Evolutionary conservation across 495 filamentous ascomycete species (phyloP).

Genomic region (Hypoxylon lenormandii): DNA sequence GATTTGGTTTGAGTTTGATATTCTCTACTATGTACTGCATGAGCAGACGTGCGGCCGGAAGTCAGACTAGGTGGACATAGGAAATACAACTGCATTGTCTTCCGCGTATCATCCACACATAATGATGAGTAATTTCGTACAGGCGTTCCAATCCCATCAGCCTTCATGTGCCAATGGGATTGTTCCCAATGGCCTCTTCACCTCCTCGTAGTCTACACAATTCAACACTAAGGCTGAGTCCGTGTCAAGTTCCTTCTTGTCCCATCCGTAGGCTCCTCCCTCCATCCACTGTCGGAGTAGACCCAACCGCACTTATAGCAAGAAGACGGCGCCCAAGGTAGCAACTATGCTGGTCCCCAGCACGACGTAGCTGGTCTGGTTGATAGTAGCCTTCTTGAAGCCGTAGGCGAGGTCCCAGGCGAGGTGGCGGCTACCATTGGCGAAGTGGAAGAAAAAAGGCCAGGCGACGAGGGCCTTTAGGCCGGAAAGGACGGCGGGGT

Average conservation of each 20-base stretch:
- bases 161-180: not conserved
- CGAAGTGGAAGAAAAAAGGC: constrained; percentile 86
- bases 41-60: too few relatives aligned
- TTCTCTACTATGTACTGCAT: too few relatives aligned
- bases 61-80: constrained; percentile 3
- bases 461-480: constrained; percentile 79
- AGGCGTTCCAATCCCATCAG: constrained; percentile 6
- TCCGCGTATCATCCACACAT: constrained; percentile 19
- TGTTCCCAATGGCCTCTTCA: not conserved
- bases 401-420: constrained; percentile 80
- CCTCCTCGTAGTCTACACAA: constrained; percentile 21
- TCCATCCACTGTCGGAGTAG: not conserved
- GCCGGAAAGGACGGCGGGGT: constrained; percentile 71
- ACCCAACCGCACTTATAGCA: constrained; percentile 48
- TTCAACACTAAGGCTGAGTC: not conserved
- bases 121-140: constrained; percentile 13
- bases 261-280: not conserved
- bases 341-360: constrained; percentile 74
- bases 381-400: constrained; percentile 76
- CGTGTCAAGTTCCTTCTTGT: not conserved
- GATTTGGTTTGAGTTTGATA: too few relatives aligned
- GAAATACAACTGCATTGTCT: constrained; percentile 21
- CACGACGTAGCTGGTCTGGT: constrained; percentile 78
- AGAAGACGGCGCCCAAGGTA: constrained; percentile 69
- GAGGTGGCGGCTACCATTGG: constrained; percentile 93